phyloP scores from a whole-genome alignment of 345 rosid species.

The Erysimum cheiranthoides region DNA sequence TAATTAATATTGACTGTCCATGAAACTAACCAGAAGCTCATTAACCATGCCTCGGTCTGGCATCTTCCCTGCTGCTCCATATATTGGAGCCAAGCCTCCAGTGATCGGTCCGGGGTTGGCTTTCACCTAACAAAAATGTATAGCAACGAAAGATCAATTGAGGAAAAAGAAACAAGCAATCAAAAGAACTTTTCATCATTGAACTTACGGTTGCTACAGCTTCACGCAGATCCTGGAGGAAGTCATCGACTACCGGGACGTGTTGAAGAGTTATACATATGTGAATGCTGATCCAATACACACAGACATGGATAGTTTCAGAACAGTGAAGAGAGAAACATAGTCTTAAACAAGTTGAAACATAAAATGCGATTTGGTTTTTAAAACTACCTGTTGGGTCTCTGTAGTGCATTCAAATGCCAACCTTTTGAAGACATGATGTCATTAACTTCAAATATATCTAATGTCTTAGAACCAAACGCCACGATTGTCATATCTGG shows the following conservation, averaged over 20 bases:
- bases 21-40: constrained; percentile 79
- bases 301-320: constrained; percentile 4
- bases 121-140: constrained; percentile 59
- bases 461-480: constrained; percentile 70
- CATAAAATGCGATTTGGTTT: not conserved
- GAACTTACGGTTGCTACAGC: constrained; percentile 76
- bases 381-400: constrained; percentile 78
- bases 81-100: constrained; percentile 90
- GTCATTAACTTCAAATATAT: constrained; percentile 94
- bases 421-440: constrained; percentile 86
- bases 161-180: not conserved
- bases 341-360: constrained; percentile 9
- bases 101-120: constrained; percentile 80
- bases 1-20: constrained; percentile 86
- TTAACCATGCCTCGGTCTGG: constrained; percentile 85
- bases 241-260: constrained; percentile 61
- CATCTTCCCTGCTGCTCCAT: constrained; percentile 94
- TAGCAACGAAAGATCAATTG: not conserved
- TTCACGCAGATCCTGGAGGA: constrained; percentile 74
- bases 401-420: constrained; percentile 93
- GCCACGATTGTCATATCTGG: constrained; percentile 95
- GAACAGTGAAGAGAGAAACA: constrained; percentile 10
- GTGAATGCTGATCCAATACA: constrained; percentile 68
- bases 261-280: constrained; percentile 92
- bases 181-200: not conserved